Evolutionary conservation across 2,329 filamentous ascomycete species (phyloP).

Genomic region (Stagonosporopsis cucurbitacearum): DNA sequence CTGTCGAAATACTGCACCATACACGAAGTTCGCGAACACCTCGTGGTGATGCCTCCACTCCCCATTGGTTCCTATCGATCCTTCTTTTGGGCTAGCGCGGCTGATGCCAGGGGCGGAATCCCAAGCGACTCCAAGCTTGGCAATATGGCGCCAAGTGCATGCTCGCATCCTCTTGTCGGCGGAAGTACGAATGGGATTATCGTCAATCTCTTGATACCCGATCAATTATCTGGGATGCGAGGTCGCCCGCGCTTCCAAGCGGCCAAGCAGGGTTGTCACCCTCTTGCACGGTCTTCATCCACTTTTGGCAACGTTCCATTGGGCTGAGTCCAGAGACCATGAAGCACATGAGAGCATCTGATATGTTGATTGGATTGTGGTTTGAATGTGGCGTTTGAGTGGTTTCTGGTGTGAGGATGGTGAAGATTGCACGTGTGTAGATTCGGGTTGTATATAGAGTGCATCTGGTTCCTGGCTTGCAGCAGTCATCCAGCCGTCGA

Average conservation of each 20-base stretch:
- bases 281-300: constrained; percentile 2
- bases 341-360: constrained; percentile 25
- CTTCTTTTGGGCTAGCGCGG: constrained; percentile 6
- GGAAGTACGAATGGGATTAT: constrained; percentile 19
- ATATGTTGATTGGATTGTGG: constrained; percentile 21
- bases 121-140: constrained; percentile 18
- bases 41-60: constrained; percentile 15
- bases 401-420: constrained; percentile 2
- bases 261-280: constrained; percentile 20
- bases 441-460: constrained; percentile 24
- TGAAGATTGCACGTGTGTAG: constrained; percentile 5
- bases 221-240: constrained; percentile 7
- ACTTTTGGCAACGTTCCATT: constrained; percentile 5
- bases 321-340: constrained; percentile 6
- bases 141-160: constrained; percentile 28
- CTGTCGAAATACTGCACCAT: constrained; percentile 12
- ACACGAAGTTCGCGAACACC: constrained; percentile 11
- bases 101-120: constrained; percentile 25
- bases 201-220: constrained; percentile 2
- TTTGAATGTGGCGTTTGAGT: constrained; percentile 15
- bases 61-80: constrained; percentile 22
- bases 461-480: constrained; percentile 3
- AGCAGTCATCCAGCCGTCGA: constrained; percentile 17
- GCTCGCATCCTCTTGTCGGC: constrained; percentile 20
- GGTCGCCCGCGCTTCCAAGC: constrained; percentile 16